Evolutionary conservation across 2,329 filamentous ascomycete genomes (phyloP), one percentile per base, ranked within the genome.

Genomic region (Corinectria fuckeliana): DNA sequence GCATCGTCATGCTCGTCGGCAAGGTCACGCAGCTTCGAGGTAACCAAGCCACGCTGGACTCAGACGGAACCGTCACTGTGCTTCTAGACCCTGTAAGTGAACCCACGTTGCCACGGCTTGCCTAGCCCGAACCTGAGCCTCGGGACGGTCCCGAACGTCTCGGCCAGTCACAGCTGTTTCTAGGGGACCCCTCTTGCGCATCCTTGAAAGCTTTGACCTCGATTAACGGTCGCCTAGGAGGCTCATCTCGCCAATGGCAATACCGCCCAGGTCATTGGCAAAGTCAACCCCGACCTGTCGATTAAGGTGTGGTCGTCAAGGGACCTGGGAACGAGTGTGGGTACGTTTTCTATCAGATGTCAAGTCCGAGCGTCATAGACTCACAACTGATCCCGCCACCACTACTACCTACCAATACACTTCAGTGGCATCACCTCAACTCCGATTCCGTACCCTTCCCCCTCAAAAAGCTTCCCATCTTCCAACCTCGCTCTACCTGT

Each of bases 1-100:
- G 86, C 65, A 91, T 91, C 62, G 91, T 98, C 63, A 93, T 93
- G 69, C 82, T 98, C 55, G 83, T 96, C 5, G 95, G 95, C 70
- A 93, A 90, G 70, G 93, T 98, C 45, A 85, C 86, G 4, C 89
- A 95, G 70, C 82, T 98, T 21, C 88, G 89, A 50, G 93, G 93
- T 66, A 91, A 95, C 51, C 85, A 86, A 50, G 94, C 93, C 0
- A 87, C 88, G 5, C 85, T 98, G 26, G 92, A 97, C 57, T 89
- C 92, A 5, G 89, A 88, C 23, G 94, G 94, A 0, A 84, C 87
- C 20, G 85, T 97, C 23, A 91, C 88, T 1, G 82, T 92, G 2
- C 79, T 90, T 16, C 75, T 98, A 65, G 93, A 91, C 73, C 83
- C 89, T 50, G 91, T 93, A 79, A 61, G 83, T 65, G 6, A 8